Conservation (phyloP, 148 eudicot genomes). For the Diospyros lotus region DNA sequence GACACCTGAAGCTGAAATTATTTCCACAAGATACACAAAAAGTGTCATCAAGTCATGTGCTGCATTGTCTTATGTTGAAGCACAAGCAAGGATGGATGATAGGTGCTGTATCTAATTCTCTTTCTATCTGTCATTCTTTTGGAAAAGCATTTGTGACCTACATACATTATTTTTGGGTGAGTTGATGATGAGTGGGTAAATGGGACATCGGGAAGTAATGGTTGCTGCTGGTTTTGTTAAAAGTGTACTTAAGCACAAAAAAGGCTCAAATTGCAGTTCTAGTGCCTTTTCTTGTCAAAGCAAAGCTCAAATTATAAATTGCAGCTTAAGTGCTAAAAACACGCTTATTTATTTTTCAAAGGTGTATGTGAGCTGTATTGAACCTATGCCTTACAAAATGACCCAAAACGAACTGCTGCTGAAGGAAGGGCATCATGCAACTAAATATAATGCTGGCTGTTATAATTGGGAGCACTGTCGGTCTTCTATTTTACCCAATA, state of each 20-base stretch:
- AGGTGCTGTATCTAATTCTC: conserved; percentile 42
- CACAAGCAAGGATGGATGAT: conserved; percentile 99
- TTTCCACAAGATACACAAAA: conserved; percentile 83
- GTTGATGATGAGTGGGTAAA: no score
- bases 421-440: neutral
- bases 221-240: no score
- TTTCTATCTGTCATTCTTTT: neutral
- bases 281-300: no score
- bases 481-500: no score
- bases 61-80: conserved; percentile 95
- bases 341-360: neutral
- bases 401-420: neutral
- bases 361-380: neutral
- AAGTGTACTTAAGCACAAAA: no score
- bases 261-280: no score
- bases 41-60: conserved; percentile 93
- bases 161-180: neutral
- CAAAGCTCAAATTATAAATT: no score
- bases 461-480: no score
- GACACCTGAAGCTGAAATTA: conserved; percentile 87
- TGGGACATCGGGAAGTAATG: no score
- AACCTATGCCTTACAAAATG: neutral
- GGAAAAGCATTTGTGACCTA: neutral
- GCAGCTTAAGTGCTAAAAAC: no score
- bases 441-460: neutral